Percentiles rank a stretch among this genome's conserved stretches.
Evolutionary conservation across 352 stramenopile species (phyloP).

Genomic region (Globisporangium heterothallicum): DNA sequence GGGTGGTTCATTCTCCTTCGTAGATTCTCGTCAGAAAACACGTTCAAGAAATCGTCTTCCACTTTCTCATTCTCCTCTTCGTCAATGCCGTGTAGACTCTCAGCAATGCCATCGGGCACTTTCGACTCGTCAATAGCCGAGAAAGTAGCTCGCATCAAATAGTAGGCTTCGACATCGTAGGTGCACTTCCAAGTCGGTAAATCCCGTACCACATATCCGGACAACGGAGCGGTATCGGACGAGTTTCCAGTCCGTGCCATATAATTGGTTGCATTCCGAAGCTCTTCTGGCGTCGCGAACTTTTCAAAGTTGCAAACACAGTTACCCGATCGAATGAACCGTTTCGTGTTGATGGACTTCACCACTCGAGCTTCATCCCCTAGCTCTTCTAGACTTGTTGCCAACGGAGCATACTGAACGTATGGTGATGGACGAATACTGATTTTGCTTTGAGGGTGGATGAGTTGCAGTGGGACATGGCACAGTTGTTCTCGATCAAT

Average conservation of each 20-base stretch:
- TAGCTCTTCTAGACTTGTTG: conserved; percentile 76
- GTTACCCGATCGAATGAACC: conserved; percentile 72
- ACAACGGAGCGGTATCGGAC: conserved; percentile 42
- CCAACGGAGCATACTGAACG: conserved; percentile 79
- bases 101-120: conserved; percentile 12
- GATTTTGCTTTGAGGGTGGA: conserved; percentile 85
- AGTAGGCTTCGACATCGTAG: conserved; percentile 86
- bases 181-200: conserved; percentile 84
- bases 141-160: conserved; percentile 80
- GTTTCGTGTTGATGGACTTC: conserved; percentile 72
- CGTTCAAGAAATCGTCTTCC: conserved; percentile 75
- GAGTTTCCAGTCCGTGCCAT: conserved; percentile 19
- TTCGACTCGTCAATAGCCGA: conserved; percentile 52
- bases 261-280: conserved; percentile 40
- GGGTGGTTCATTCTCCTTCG: conserved; percentile 48
- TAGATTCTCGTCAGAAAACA: conserved; percentile 51
- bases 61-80: conserved; percentile 68
- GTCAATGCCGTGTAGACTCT: conserved; percentile 27
- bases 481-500: conserved; percentile 81
- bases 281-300: conserved; percentile 66
- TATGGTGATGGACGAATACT: conserved; percentile 80
- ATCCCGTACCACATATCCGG: conserved; percentile 80
- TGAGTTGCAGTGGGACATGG: conserved; percentile 77
- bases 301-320: conserved; percentile 81
- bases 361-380: conserved; percentile 61